phyloP scores from a whole-genome alignment of 176 grass and related monocot genomes.

The Sorghum bicolor region DNA sequence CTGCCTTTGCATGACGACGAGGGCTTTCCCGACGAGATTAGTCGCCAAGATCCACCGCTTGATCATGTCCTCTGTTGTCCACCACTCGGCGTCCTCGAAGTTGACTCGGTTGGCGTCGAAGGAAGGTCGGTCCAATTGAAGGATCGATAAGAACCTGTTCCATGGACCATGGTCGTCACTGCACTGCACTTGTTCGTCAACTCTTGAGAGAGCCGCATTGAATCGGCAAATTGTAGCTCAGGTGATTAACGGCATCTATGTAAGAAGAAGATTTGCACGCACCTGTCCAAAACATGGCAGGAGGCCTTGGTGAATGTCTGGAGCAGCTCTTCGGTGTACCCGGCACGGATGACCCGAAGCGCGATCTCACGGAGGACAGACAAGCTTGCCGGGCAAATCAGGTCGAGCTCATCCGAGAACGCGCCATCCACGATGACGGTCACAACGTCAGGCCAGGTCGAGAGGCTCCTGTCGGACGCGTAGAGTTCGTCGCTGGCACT shows the following conservation, averaged over 20 bases:
- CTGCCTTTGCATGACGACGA: slow-evolving; percentile 27
- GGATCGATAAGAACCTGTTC: slow-evolving; percentile 27
- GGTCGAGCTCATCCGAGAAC: not conserved
- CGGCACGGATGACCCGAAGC: slow-evolving; percentile 19
- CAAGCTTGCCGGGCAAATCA: slow-evolving; percentile 24
- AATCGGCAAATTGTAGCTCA: not conserved
- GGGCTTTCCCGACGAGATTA: slow-evolving; percentile 22
- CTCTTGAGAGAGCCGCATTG: not conserved
- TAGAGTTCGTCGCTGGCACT: not conserved
- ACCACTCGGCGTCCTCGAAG: slow-evolving; percentile 37
- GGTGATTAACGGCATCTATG: too few species aligned
- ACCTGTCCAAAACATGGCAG: slow-evolving; percentile 38
- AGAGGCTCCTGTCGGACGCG: not conserved
- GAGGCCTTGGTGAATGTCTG: slow-evolving; percentile 3
- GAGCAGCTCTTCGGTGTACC: slow-evolving; percentile 2
- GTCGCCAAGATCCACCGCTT: slow-evolving; percentile 30
- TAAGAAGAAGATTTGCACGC: not conserved
- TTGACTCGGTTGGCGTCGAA: not conserved
- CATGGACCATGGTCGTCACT: not conserved
- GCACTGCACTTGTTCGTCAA: not conserved
- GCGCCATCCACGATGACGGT: not conserved
- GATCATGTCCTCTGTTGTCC: slow-evolving; percentile 23
- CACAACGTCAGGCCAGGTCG: not conserved
- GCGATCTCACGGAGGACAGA: slow-evolving; percentile 29
- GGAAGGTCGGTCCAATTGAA: not conserved